Evolutionary conservation across 495 filamentous ascomycete genomes (phyloP).

Genomic region (Trichoderma parareesei): DNA sequence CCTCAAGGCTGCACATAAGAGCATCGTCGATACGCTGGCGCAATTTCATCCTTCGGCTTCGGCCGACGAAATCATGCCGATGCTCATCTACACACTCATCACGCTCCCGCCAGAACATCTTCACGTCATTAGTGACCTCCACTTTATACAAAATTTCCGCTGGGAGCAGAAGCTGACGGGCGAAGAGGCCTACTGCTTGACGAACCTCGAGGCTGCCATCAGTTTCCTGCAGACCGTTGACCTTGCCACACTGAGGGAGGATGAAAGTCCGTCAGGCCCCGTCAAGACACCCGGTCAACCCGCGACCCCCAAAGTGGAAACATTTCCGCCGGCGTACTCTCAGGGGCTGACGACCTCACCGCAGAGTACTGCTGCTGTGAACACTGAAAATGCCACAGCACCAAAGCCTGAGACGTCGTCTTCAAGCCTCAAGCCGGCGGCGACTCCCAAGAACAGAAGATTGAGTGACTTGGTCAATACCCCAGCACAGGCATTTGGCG

Average conservation of each 20-base stretch:
- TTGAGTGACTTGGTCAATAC: slow-evolving; percentile 79
- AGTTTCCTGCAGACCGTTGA: slow-evolving; percentile 97
- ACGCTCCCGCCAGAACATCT: slow-evolving; percentile 81
- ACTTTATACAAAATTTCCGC: slow-evolving; percentile 91
- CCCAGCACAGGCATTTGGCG: slow-evolving; percentile 68
- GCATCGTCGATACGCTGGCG: slow-evolving; percentile 81
- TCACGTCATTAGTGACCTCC: slow-evolving; percentile 83
- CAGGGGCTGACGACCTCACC: slow-evolving; percentile 32
- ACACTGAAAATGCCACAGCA: slow-evolving; percentile 29
- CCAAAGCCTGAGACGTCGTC: slow-evolving; percentile 34
- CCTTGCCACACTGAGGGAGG: slow-evolving; percentile 79
- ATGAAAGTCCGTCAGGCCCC: slow-evolving; percentile 59
- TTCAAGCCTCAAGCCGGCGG: slow-evolving; percentile 32
- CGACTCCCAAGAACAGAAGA: slow-evolving; percentile 47
- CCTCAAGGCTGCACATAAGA: slow-evolving; percentile 82
- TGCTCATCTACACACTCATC: slow-evolving; percentile 90
- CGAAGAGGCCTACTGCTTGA: slow-evolving; percentile 91
- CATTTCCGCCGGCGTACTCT: slow-evolving; percentile 41
- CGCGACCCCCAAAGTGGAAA: slow-evolving; percentile 45
- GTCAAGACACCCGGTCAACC: slow-evolving; percentile 41
- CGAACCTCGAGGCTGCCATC: slow-evolving; percentile 90
- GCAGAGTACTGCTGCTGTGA: slow-evolving; percentile 25
- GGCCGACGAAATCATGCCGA: slow-evolving; percentile 92
- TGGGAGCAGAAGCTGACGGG: slow-evolving; percentile 79
- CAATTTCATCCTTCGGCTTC: slow-evolving; percentile 80